Conservation (phyloP, 1,284 basidiomycete species). For the Cutaneotrichosporon spelunceum region DNA sequence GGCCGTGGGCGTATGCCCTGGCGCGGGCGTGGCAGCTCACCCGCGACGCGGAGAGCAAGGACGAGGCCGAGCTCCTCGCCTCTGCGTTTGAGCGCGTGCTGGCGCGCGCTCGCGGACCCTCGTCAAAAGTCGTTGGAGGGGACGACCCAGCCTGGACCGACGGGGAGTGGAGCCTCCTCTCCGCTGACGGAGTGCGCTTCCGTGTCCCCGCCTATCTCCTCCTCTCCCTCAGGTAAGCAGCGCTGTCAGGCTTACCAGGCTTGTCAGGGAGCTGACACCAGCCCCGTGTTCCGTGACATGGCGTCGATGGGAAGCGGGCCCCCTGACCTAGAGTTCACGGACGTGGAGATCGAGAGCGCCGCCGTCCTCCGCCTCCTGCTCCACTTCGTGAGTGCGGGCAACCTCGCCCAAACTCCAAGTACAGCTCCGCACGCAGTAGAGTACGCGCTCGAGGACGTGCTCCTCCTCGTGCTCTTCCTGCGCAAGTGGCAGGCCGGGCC, state of each 20-base stretch:
- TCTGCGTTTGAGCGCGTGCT: background rate
- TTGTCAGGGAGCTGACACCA: slow-evolving; percentile 1
- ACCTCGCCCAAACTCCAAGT: background rate
- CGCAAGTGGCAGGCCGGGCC: background rate
- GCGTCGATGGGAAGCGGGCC: no score
- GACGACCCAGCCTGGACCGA: background rate
- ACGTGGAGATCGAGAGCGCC: slow-evolving; percentile 2
- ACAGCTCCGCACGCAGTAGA: background rate
- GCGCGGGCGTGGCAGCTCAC: background rate
- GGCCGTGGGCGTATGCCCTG: background rate
- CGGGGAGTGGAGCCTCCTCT: slow-evolving; percentile 11
- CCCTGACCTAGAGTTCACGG: background rate
- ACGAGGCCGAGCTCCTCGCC: background rate
- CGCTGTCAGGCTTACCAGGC: background rate
- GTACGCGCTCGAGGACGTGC: background rate
- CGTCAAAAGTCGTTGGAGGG: background rate
- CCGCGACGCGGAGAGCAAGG: background rate
- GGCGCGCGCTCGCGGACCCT: background rate
- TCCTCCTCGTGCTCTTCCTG: background rate
- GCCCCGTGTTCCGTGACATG: slow-evolving; percentile 11
- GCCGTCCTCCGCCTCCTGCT: background rate
- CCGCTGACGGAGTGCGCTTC: slow-evolving; percentile 14
- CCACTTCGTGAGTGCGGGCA: background rate
- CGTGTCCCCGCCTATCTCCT: slow-evolving; percentile 6
- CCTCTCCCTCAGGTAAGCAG: slow-evolving; percentile 1